Conservation (phyloP, 2,329 filamentous ascomycete species). For the Phialophora macrospora region DNA sequence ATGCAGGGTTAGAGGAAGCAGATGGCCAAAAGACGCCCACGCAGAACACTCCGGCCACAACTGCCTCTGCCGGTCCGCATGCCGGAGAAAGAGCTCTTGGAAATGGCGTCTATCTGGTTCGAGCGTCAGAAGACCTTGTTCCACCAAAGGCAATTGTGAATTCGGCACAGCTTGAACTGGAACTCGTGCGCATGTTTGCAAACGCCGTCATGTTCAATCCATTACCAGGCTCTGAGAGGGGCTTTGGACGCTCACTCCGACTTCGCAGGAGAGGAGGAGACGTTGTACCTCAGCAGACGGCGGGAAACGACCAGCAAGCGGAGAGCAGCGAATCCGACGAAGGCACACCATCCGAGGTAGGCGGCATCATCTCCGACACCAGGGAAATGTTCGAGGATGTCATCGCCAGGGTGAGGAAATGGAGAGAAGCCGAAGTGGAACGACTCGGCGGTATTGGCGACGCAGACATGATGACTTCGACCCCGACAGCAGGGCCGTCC, state of each 20-base stretch:
- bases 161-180: slow-evolving; percentile 86
- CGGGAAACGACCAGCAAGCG: slow-evolving; percentile 50
- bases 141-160: slow-evolving; percentile 92
- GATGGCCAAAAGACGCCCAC: slow-evolving; percentile 40
- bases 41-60: slow-evolving; percentile 14
- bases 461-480: background rate
- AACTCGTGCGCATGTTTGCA: slow-evolving; percentile 94
- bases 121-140: slow-evolving; percentile 74
- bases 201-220: slow-evolving; percentile 99
- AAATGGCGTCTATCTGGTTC: slow-evolving; percentile 49
- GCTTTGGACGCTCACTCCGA: slow-evolving; percentile 67
- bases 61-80: background rate
- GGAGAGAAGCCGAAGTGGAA: slow-evolving; percentile 70
- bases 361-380: slow-evolving; percentile 85
- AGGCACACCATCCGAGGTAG: slow-evolving; percentile 74
- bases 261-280: slow-evolving; percentile 36
- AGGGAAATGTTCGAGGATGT: slow-evolving; percentile 89
- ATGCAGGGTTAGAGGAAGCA: slow-evolving; percentile 51
- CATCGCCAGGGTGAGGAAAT: slow-evolving; percentile 74
- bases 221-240: slow-evolving; percentile 67
- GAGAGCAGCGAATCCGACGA: slow-evolving; percentile 44
- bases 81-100: slow-evolving; percentile 42
- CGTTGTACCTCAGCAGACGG: slow-evolving; percentile 49
- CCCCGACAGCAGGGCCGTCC: background rate
- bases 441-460: slow-evolving; percentile 37